These are phyloP conservation scores for Poa pratensis DNA, from an alignment of 176 grass and related monocot species.

Conservation along the genomic window DNA sequence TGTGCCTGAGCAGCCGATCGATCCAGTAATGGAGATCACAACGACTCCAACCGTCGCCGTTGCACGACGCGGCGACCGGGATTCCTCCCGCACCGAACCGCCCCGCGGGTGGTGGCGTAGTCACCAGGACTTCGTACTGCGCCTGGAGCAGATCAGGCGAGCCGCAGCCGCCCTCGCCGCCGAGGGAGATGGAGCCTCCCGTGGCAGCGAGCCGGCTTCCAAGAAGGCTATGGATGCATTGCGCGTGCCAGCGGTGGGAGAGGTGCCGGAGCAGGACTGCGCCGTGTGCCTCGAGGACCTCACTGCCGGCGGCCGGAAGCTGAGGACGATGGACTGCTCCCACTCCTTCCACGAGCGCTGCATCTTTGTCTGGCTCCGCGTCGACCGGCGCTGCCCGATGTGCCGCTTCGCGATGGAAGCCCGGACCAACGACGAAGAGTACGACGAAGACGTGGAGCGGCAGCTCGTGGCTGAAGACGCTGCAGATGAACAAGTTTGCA, in stretches of 20 bases:
- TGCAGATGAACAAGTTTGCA: neutral
- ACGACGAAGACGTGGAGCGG: neutral
- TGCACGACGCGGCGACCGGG: too few species aligned
- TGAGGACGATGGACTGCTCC: constrained; percentile 21
- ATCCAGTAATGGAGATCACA: too few species aligned
- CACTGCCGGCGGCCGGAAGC: neutral
- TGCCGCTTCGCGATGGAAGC: constrained; percentile 10
- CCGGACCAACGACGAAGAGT: neutral
- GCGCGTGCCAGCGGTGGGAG: neutral
- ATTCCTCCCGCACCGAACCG: too few species aligned
- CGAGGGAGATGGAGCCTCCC: neutral
- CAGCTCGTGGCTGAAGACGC: neutral
- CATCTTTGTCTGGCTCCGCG: constrained; percentile 9
- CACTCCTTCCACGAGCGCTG: constrained; percentile 19
- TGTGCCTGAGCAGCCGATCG: neutral
- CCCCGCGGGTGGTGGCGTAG: too few species aligned
- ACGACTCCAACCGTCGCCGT: too few species aligned
- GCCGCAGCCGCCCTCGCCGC: neutral
- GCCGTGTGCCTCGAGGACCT: neutral
- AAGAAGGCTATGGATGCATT: neutral
- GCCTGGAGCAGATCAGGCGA: too few species aligned
- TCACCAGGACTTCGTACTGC: too few species aligned
- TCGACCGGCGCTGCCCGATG: constrained; percentile 14
- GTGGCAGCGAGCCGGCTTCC: neutral
- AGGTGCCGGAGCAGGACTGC: neutral